Conservation (phyloP, 495 filamentous ascomycete species). For the Neurospora tetraspora region DNA sequence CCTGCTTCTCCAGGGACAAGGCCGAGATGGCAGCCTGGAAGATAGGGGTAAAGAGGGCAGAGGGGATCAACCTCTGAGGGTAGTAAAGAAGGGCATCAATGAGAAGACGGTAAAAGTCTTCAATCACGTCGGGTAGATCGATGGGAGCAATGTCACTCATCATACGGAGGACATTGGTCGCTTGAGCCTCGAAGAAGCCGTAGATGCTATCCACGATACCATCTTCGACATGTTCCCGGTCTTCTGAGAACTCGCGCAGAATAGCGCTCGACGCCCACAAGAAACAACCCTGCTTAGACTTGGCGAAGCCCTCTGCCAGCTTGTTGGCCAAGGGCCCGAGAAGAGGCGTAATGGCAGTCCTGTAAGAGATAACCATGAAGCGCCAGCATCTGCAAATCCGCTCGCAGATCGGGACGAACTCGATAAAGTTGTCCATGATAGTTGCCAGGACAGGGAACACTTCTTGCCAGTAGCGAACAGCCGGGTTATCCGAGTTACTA, state of each 20-base stretch:
- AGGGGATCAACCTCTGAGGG: constrained; percentile 68
- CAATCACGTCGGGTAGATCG: constrained; percentile 93
- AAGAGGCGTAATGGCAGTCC: constrained; percentile 77
- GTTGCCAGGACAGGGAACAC: constrained; percentile 77
- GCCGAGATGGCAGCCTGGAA: constrained; percentile 80
- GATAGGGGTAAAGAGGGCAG: constrained; percentile 65
- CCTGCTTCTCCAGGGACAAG: constrained; percentile 76
- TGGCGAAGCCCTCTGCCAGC: constrained; percentile 71
- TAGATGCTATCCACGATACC: constrained; percentile 84
- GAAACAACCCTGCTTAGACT: constrained; percentile 89
- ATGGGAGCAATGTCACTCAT: constrained; percentile 78
- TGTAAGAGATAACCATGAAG: constrained; percentile 90
- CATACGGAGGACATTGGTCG: constrained; percentile 73
- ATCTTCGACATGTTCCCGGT: constrained; percentile 70
- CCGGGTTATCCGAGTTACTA: constrained; percentile 68
- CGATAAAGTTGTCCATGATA: constrained; percentile 75
- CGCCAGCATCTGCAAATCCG: constrained; percentile 90
- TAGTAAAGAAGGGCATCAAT: constrained; percentile 89
- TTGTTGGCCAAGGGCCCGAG: constrained; percentile 79
- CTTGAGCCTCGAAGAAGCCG: constrained; percentile 88
- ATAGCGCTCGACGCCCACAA: constrained; percentile 94
- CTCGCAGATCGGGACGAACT: constrained; percentile 81
- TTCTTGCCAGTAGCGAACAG: constrained; percentile 91
- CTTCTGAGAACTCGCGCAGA: constrained; percentile 86
- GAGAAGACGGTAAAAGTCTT: constrained; percentile 93